A percentile compares a stretch with the other conserved stretches of the same genome.
Evolutionary conservation across 495 filamentous ascomycete genomes (phyloP).

Genomic region (Aspergillus baeticus): DNA sequence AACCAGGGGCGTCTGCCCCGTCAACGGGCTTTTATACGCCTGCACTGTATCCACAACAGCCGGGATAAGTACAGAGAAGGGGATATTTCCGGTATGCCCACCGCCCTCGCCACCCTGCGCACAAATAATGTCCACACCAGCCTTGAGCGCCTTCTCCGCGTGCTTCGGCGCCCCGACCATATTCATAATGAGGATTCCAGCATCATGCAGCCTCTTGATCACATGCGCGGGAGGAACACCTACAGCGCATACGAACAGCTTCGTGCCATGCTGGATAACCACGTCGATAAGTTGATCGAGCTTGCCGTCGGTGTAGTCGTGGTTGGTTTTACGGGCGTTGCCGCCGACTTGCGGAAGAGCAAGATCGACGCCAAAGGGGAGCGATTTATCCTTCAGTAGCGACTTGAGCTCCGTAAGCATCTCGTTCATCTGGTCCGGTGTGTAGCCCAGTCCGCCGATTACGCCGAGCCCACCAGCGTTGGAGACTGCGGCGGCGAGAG

Average conservation of each 20-base stretch:
- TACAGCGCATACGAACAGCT: conserved; percentile 78
- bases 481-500: conserved; percentile 80
- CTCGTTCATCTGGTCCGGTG: conserved; percentile 69
- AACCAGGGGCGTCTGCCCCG: conserved; percentile 58
- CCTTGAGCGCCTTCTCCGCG: conserved; percentile 75
- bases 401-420: conserved; percentile 84
- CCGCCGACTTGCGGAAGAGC: conserved; percentile 84
- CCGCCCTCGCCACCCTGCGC: conserved; percentile 80
- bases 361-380: conserved; percentile 86
- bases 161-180: conserved; percentile 95
- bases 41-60: conserved; percentile 72
- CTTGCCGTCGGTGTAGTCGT: conserved; percentile 85
- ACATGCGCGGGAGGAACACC: conserved; percentile 71
- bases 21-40: conserved; percentile 55
- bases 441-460: conserved; percentile 85
- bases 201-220: conserved; percentile 69
- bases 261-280: conserved; percentile 72
- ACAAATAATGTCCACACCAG: conserved; percentile 82
- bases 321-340: conserved; percentile 77
- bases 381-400: conserved; percentile 55
- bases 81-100: conserved; percentile 77
- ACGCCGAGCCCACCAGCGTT: conserved; percentile 86
- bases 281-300: conserved; percentile 81
- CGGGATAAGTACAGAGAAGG: conserved; percentile 69
- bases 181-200: conserved; percentile 83